phyloP scores from a whole-genome alignment of 257 asterid genomes.

The Verbena officinalis region DNA sequence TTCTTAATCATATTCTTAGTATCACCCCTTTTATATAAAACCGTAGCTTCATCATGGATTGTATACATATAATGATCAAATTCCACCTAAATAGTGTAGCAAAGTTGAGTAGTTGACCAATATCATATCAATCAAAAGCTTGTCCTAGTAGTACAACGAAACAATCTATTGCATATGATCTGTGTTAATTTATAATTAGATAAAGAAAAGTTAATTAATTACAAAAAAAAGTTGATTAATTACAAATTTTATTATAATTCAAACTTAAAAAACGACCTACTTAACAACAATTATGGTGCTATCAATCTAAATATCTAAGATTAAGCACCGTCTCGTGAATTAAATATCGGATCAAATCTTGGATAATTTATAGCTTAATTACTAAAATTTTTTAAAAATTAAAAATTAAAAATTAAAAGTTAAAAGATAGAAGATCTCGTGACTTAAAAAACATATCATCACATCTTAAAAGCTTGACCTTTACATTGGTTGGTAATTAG shows the following conservation, averaged over 20 bases:
- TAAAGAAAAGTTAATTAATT: neutral
- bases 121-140: neutral
- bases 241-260: neutral
- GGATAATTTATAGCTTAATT: too few species aligned
- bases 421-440: neutral
- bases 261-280: neutral
- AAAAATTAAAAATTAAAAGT: too few species aligned
- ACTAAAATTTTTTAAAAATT: too few species aligned
- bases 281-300: too few species aligned
- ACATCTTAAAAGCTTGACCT: neutral
- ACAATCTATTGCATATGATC: neutral
- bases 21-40: too few species aligned
- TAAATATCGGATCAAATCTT: too few species aligned
- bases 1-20: too few species aligned
- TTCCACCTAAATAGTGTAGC: slow-evolving; percentile 15
- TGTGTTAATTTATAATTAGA: neutral
- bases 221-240: too few species aligned
- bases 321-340: too few species aligned
- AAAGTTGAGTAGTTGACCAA: neutral
- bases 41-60: too few species aligned
- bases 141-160: neutral
- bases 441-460: slow-evolving; percentile 3
- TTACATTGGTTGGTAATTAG: slow-evolving; percentile 19
- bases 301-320: too few species aligned
- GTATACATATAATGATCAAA: slow-evolving; percentile 1